Conservation (phyloP, 192 early-diverging fungal genomes). For the Coemansia sp. region DNA sequence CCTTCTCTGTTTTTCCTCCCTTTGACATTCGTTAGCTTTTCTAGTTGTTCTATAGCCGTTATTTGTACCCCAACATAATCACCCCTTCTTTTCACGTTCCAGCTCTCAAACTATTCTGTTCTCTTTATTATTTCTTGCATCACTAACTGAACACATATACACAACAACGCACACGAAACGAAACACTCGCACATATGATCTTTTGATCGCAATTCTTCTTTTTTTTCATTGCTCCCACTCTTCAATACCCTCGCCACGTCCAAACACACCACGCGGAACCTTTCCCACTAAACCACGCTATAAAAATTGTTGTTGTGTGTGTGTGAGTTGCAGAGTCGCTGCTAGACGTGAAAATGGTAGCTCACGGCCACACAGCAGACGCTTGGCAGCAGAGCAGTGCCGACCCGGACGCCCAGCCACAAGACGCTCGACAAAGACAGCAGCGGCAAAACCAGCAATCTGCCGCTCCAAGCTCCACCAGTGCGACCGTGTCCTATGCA, state of each 20-base stretch:
- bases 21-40: neutral
- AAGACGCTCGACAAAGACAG: neutral
- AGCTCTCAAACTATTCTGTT: neutral
- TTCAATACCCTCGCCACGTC: no score
- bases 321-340: neutral
- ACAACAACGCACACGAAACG: neutral
- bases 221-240: no score
- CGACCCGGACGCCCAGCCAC: neutral
- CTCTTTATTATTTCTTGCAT: neutral
- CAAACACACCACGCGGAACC: no score
- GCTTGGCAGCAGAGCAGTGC: neutral
- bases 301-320: no score
- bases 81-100: neutral
- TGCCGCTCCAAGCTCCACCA: neutral
- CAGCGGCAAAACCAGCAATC: conserved; percentile 7
- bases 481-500: conserved; percentile 10
- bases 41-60: neutral
- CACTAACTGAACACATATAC: neutral
- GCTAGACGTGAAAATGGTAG: neutral
- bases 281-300: no score
- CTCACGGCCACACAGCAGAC: neutral
- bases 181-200: no score
- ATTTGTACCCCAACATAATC: conserved; percentile 1
- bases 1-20: neutral
- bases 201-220: neutral